Percentiles rank a stretch among this genome's conserved stretches.
Conservation (phyloP, 2,329 filamentous ascomycete species). For the Colletotrichum phormii region DNA sequence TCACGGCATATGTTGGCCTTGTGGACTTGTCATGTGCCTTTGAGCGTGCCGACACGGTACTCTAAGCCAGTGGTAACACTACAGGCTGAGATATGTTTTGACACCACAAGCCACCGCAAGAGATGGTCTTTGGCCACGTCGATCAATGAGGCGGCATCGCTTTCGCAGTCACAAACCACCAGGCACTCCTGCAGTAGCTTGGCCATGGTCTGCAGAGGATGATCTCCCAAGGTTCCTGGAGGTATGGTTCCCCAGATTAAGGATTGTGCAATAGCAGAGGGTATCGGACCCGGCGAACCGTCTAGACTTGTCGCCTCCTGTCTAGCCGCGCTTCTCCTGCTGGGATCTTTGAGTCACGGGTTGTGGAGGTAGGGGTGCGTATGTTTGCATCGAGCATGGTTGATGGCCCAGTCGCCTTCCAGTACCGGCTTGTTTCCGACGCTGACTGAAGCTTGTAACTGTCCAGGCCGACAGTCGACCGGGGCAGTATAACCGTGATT, state of each 20-base stretch:
- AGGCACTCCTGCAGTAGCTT: conserved; percentile 12
- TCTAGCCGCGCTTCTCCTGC: conserved; percentile 10
- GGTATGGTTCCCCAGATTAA: conserved; percentile 10
- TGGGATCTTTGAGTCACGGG: conserved; percentile 22
- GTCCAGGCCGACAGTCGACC: neutral
- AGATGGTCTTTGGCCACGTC: neutral
- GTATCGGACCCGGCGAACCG: conserved; percentile 15
- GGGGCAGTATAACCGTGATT: neutral
- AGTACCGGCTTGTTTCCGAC: neutral
- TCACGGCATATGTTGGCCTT: neutral
- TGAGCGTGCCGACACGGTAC: too few relatives aligned
- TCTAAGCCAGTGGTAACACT: too few relatives aligned
- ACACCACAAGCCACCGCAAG: neutral
- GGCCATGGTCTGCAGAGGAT: neutral
- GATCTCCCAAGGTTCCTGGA: neutral
- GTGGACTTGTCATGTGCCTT: neutral
- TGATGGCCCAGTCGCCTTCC: neutral
- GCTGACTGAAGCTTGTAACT: neutral
- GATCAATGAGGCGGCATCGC: neutral
- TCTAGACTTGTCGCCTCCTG: neutral
- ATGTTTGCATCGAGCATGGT: conserved; percentile 6
- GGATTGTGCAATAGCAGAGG: neutral
- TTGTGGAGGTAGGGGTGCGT: conserved; percentile 8
- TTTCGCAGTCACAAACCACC: neutral
- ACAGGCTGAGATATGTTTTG: neutral